A percentile compares a stretch with the other conserved stretches of the same genome.
These are phyloP conservation scores for Orbilia oligospora DNA, from an alignment of 2,329 filamentous ascomycete species.

Conservation along the genomic window DNA sequence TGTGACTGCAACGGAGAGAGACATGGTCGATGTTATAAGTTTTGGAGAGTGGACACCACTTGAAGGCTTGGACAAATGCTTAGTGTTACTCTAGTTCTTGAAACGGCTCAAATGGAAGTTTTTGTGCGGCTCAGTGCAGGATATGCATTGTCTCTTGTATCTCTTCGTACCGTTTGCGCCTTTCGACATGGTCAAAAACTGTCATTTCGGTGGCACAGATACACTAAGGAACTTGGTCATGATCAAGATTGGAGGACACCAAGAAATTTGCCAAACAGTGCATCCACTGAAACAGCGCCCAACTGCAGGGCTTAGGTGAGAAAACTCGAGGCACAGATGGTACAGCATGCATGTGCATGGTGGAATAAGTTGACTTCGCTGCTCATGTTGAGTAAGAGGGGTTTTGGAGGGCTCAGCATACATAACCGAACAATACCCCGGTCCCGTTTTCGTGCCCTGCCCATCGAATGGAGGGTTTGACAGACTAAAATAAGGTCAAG, in stretches of 20 bases:
- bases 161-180: conserved; percentile 11
- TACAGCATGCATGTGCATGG: conserved; percentile 38
- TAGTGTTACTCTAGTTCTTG: conserved; percentile 5
- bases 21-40: conserved; percentile 28
- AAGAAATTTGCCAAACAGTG: conserved; percentile 2
- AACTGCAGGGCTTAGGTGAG: conserved; percentile 60
- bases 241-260: conserved; percentile 13
- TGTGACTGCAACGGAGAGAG: conserved; percentile 4
- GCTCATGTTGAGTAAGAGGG: conserved; percentile 22
- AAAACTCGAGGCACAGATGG: conserved; percentile 31
- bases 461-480: conserved; percentile 1
- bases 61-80: conserved; percentile 7
- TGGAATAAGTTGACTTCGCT: conserved; percentile 4
- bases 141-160: conserved; percentile 26
- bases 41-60: background rate
- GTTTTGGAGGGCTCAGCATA: conserved; percentile 29
- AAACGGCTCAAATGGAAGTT: conserved; percentile 11
- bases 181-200: background rate
- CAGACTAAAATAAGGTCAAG: conserved; percentile 18
- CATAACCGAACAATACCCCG: conserved; percentile 46
- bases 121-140: conserved; percentile 36
- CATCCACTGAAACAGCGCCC: conserved; percentile 49
- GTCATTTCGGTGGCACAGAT: conserved; percentile 28
- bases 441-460: background rate
- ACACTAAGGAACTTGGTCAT: conserved; percentile 8